These are phyloP conservation scores for Asterophora parasitica DNA, from an alignment of 768 basidiomycete genomes.

Conservation along the genomic window DNA sequence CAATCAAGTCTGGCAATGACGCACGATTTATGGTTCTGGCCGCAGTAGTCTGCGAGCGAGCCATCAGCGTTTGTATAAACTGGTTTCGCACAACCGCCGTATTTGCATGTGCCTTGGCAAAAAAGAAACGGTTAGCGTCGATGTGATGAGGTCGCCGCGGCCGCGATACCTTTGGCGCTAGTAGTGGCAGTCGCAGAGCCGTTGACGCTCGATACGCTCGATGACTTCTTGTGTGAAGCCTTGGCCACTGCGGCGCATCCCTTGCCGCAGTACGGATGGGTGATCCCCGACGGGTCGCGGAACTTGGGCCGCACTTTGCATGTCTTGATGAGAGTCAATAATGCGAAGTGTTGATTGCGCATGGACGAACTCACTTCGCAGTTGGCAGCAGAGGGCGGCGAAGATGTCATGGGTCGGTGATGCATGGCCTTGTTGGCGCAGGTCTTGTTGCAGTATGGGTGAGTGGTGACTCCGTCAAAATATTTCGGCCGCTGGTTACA, in stretches of 20 bases:
- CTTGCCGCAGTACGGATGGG: slow-evolving; percentile 61
- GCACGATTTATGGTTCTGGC: slow-evolving; percentile 48
- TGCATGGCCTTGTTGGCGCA: slow-evolving; percentile 46
- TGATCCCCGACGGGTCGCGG: slow-evolving; percentile 45
- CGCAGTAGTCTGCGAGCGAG: slow-evolving; percentile 41
- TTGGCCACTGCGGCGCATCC: slow-evolving; percentile 6
- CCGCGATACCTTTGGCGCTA: not conserved
- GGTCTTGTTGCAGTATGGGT: slow-evolving; percentile 55
- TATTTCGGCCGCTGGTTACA: slow-evolving; percentile 55
- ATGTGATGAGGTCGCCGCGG: too few species aligned
- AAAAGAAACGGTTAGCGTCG: not conserved
- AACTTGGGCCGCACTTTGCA: slow-evolving; percentile 59
- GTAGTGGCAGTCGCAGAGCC: not conserved
- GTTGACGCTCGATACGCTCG: too few species aligned
- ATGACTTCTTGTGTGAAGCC: too few species aligned
- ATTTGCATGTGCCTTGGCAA: slow-evolving; percentile 42
- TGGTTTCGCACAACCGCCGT: slow-evolving; percentile 46
- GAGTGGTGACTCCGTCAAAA: slow-evolving; percentile 49
- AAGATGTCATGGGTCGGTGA: slow-evolving; percentile 13
- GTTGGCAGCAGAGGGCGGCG: slow-evolving; percentile 30
- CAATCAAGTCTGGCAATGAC: slow-evolving; percentile 7
- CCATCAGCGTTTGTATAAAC: slow-evolving; percentile 37
- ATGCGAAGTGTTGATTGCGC: not conserved
- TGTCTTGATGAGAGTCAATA: slow-evolving; percentile 30
- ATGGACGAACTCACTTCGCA: slow-evolving; percentile 40